phyloP scores from a whole-genome alignment of 352 stramenopile genomes.

The Pythium aphanidermatum region DNA sequence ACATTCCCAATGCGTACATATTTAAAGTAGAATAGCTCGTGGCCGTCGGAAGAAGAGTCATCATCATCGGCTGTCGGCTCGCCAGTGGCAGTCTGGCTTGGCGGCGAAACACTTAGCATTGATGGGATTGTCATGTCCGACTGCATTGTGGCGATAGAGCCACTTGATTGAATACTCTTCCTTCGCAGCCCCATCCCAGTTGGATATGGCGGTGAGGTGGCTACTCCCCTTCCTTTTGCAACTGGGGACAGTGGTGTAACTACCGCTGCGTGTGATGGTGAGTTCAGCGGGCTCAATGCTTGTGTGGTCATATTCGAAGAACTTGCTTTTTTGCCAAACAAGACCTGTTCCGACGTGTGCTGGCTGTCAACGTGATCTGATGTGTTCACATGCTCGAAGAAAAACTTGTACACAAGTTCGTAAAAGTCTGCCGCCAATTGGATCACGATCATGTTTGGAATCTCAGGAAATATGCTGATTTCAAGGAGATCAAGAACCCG shows the following conservation, averaged over 20 bases:
- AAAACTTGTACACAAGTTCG: constrained; percentile 80
- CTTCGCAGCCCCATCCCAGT: constrained; percentile 3
- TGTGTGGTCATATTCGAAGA: not conserved
- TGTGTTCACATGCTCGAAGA: constrained; percentile 51
- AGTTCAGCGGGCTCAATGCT: too few relatives aligned
- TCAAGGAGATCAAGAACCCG: constrained; percentile 71
- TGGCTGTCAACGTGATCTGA: constrained; percentile 23
- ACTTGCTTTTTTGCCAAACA: constrained; percentile 50
- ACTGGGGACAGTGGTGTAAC: constrained; percentile 5
- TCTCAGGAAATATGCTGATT: constrained; percentile 77
- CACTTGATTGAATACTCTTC: constrained; percentile 17
- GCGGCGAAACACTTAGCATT: too few relatives aligned
- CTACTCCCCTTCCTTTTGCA: constrained; percentile 5
- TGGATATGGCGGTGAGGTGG: constrained; percentile 8
- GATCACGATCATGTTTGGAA: constrained; percentile 81
- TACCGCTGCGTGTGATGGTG: not conserved
- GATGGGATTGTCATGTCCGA: constrained; percentile 4
- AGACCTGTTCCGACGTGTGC: constrained; percentile 41
- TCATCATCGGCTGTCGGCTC: constrained; percentile 36
- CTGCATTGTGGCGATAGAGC: constrained; percentile 9
- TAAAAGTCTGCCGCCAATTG: constrained; percentile 79
- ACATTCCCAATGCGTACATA: constrained; percentile 81
- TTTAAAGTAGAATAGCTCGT: constrained; percentile 84
- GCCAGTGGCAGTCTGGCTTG: not conserved
- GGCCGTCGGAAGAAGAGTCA: constrained; percentile 42